Conservation (phyloP, 2,329 filamentous ascomycete genomes). For the Chlorencoelia australis region DNA sequence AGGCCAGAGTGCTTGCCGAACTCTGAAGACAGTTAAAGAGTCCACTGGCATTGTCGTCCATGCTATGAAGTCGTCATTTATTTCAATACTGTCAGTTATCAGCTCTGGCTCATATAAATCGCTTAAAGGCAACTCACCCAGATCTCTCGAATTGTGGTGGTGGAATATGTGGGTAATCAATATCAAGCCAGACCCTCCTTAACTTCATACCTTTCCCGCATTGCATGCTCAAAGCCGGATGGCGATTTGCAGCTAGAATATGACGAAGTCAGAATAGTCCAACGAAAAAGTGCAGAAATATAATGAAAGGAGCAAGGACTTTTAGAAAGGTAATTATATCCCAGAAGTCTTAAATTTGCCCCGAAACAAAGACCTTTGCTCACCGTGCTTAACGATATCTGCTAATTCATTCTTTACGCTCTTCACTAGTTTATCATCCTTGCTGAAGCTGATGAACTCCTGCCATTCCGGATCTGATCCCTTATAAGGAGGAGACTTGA, state of each 20-base stretch:
- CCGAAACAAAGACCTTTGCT: too few species aligned
- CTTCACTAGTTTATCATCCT: conserved; percentile 38
- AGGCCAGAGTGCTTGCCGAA: conserved; percentile 44
- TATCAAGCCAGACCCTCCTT: conserved; percentile 46
- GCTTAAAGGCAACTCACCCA: conserved; percentile 39
- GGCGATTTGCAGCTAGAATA: too few species aligned
- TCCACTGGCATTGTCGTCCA: conserved; percentile 41
- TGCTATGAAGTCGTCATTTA: conserved; percentile 39
- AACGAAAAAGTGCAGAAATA: too few species aligned
- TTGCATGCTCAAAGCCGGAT: conserved; percentile 32
- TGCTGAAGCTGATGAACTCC: conserved; percentile 47
- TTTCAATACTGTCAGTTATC: conserved; percentile 34
- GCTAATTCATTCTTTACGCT: too few species aligned
- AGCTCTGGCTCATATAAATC: conserved; percentile 9
- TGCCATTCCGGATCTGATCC: conserved; percentile 54
- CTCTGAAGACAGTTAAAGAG: conserved; percentile 33
- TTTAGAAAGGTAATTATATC: too few species aligned
- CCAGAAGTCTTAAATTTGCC: too few species aligned
- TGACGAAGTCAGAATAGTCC: too few species aligned
- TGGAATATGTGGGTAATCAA: conserved; percentile 48
- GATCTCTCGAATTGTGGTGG: conserved; percentile 49
- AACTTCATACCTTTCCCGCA: conserved; percentile 40
- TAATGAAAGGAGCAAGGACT: too few species aligned
- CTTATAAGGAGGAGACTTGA: conserved; percentile 41
- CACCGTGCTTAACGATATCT: too few species aligned